A percentile compares a stretch with the other conserved stretches of the same genome.
These are phyloP conservation scores for Chrysoporthe deuterocubensis DNA, from an alignment of 2,329 filamentous ascomycete genomes.

Conservation along the genomic window DNA sequence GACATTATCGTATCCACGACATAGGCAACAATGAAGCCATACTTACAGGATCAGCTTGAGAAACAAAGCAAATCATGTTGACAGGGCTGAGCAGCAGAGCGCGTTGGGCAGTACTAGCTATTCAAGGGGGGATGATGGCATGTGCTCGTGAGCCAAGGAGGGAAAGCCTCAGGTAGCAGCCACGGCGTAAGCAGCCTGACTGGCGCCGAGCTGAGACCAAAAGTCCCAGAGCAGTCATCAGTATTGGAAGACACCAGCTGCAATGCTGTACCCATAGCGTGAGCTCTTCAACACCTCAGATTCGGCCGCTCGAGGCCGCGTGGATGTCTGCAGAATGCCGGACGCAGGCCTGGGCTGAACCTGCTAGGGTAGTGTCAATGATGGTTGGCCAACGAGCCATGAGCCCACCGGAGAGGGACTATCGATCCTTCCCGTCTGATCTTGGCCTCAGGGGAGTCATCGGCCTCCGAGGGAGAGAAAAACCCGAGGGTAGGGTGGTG, in stretches of 20 bases:
- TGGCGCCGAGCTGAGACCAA: neutral
- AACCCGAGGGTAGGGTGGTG: neutral
- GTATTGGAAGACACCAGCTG: neutral
- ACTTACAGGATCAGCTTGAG: no score
- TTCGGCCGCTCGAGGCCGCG: neutral
- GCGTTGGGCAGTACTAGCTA: no score
- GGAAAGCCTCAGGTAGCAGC: neutral
- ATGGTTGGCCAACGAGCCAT: neutral
- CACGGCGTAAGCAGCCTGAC: neutral
- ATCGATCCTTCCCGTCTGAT: neutral
- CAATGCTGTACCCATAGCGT: neutral
- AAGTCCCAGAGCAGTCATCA: neutral
- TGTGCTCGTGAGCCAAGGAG: neutral
- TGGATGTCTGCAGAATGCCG: neutral
- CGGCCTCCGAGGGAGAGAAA: neutral
- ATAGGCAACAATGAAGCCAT: no score
- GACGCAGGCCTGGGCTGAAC: neutral
- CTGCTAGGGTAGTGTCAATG: neutral
- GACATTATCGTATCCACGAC: no score
- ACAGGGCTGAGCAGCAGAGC: neutral
- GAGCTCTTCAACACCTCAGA: neutral
- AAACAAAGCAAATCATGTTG: no score
- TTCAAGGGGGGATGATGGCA: neutral
- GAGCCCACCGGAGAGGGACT: neutral
- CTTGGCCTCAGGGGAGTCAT: neutral